phyloP scores from a whole-genome alignment of 352 stramenopile genomes.

The Phytophthora cryptogea region DNA sequence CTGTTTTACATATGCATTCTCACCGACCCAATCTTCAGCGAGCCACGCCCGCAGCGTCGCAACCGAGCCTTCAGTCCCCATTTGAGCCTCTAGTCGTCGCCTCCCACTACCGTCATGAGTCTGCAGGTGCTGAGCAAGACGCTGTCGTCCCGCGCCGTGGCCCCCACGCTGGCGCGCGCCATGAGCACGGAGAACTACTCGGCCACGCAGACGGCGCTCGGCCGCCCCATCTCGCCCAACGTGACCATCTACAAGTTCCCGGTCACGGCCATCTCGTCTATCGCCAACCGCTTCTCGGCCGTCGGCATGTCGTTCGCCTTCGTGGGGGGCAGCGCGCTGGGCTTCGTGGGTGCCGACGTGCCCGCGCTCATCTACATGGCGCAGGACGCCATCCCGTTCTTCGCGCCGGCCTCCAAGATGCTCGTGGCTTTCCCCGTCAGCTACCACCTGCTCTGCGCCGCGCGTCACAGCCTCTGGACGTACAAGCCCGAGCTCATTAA shows the following conservation, averaged over 20 bases:
- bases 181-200: constrained; percentile 68
- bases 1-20: constrained; percentile 19
- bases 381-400: constrained; percentile 74
- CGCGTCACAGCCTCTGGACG: constrained; percentile 93
- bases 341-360: constrained; percentile 81
- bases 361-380: constrained; percentile 77
- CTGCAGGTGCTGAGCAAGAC: constrained; percentile 43
- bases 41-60: constrained; percentile 12
- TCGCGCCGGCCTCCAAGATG: constrained; percentile 90
- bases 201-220: constrained; percentile 83
- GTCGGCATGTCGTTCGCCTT: constrained; percentile 86
- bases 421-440: constrained; percentile 92
- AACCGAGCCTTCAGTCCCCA: constrained; percentile 18
- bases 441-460: constrained; percentile 92
- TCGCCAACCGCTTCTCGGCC: constrained; percentile 94
- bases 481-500: constrained; percentile 89
- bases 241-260: constrained; percentile 97
- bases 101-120: constrained; percentile 29
- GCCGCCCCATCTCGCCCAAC: constrained; percentile 94
- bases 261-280: constrained; percentile 91
- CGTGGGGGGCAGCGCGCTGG: constrained; percentile 64
- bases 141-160: constrained; percentile 18
- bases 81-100: constrained; percentile 3
- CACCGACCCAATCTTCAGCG: constrained; percentile 1
- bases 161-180: constrained; percentile 36